Base-by-base conservation (phyloP, 306 rosid species). In the Cyclanthera cordifolia region DNA sequence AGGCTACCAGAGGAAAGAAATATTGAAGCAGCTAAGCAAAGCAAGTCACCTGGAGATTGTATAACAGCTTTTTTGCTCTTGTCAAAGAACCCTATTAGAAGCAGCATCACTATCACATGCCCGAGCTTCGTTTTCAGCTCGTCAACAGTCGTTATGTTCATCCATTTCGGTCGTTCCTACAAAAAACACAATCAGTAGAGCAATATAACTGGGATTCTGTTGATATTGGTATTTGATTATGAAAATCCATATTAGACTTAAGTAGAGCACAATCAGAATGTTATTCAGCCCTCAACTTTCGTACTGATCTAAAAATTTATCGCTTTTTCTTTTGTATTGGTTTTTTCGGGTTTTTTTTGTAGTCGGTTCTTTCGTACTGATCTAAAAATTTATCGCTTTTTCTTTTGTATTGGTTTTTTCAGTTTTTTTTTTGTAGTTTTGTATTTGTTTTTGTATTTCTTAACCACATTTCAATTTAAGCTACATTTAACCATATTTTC, bases 31-130 rank as follows among this genome's bases (percentile, higher is more conserved):
- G 89, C 75, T 70, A 93, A 93, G 84, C 95, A 93, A 21, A 93
- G 91, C 85, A 93, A 85, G 80, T 93, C 99, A 48, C 76, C 67
- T 28, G 96, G 88, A 67, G 98, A 37, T 27, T 82, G 78, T 69
- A 93, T 87, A 3, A 59, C 68, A 59, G 88, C 95, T 76, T 82
- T 84, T 87, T 87, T 93, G 73, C 91, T 85, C 83, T 80, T 93
- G 69, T 93, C 98, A 49, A 85, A 79, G 78, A 85, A 70, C 37
- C 98, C 96, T 61, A 93, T 93, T 53, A 89, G 82, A 79, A 93
- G 98, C 71, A 93, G 83, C 99, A 93, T 93, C 73, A 93, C 96
- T 82, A 90, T 93, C 1, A 93, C 96, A 74, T 90, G 96, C 28
- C 96, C 99, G 39, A 93, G 58, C 85, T 93, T 93, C 20, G 96